A percentile compares a stretch with the other conserved stretches of the same genome.
Conservation (phyloP, 2,329 filamentous ascomycete genomes). For the Xylaria sp. region DNA sequence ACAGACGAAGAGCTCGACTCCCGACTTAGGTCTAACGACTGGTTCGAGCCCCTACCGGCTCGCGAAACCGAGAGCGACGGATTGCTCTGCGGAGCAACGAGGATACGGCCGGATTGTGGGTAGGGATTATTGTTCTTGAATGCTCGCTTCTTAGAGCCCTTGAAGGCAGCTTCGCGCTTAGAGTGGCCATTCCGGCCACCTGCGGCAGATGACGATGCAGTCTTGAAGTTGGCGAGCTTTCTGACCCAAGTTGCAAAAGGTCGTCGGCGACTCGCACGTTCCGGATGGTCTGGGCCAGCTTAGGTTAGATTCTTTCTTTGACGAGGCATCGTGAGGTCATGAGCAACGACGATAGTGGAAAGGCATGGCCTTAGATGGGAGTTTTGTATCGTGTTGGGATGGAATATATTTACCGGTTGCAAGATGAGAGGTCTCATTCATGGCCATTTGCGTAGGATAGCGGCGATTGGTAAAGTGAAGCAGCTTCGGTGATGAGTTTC, state of each 20-base stretch:
- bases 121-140: constrained; percentile 90
- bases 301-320: constrained; percentile 39
- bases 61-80: constrained; percentile 67
- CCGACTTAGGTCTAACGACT: constrained; percentile 67
- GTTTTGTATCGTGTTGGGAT: too few species aligned
- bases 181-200: constrained; percentile 53
- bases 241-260: constrained; percentile 96
- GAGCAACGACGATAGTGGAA: constrained; percentile 10
- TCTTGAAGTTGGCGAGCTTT: constrained; percentile 88
- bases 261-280: constrained; percentile 73
- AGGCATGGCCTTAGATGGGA: not conserved
- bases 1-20: constrained; percentile 70
- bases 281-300: constrained; percentile 71
- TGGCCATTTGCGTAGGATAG: constrained; percentile 42
- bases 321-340: constrained; percentile 19
- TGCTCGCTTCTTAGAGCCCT: constrained; percentile 66
- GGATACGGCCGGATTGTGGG: constrained; percentile 79
- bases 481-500: not conserved
- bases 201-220: constrained; percentile 66
- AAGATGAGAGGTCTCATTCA: constrained; percentile 46
- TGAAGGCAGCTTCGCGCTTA: constrained; percentile 57
- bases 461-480: constrained; percentile 2
- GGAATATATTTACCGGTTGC: constrained; percentile 42
- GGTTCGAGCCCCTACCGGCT: constrained; percentile 61
- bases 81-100: constrained; percentile 59